A percentile compares a stretch with the other conserved stretches of the same genome.
Conservation (phyloP, 2,329 filamentous ascomycete species). For the Cytospora piceae region DNA sequence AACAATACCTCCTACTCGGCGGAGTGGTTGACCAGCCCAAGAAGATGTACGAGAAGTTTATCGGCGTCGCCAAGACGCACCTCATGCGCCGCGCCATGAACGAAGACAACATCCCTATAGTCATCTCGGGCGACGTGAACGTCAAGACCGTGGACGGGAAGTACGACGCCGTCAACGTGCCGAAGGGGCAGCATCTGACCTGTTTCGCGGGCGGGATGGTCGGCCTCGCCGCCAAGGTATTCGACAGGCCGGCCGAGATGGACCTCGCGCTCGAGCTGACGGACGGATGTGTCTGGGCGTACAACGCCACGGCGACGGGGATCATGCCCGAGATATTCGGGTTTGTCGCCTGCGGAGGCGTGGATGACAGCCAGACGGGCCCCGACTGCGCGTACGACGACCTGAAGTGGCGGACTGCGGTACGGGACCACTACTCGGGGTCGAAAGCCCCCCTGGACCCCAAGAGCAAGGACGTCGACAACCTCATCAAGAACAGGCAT, state of each 20-base stretch:
- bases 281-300: conserved; percentile 68
- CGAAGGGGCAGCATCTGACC: conserved; percentile 57
- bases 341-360: conserved; percentile 45
- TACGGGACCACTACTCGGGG: conserved; percentile 24
- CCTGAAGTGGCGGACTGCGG: conserved; percentile 34
- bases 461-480: conserved; percentile 14
- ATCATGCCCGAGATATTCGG: conserved; percentile 65
- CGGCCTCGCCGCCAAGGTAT: conserved; percentile 62
- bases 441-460: conserved; percentile 17
- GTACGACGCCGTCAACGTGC: conserved; percentile 36
- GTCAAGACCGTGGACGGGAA: conserved; percentile 35
- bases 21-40: conserved; percentile 54
- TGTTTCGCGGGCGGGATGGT: conserved; percentile 71
- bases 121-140: conserved; percentile 53
- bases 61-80: conserved; percentile 43
- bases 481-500: conserved; percentile 21
- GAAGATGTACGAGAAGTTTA: conserved; percentile 37
- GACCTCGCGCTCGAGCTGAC: conserved; percentile 61
- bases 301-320: conserved; percentile 58
- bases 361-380: conserved; percentile 32
- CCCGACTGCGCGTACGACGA: conserved; percentile 34
- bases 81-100: conserved; percentile 46
- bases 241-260: conserved; percentile 58
- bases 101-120: conserved; percentile 44
- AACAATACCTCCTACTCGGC: conserved; percentile 69